These are phyloP conservation scores for Malus hybrid DNA, from an alignment of 331 rosid genomes.

Conservation along the genomic window DNA sequence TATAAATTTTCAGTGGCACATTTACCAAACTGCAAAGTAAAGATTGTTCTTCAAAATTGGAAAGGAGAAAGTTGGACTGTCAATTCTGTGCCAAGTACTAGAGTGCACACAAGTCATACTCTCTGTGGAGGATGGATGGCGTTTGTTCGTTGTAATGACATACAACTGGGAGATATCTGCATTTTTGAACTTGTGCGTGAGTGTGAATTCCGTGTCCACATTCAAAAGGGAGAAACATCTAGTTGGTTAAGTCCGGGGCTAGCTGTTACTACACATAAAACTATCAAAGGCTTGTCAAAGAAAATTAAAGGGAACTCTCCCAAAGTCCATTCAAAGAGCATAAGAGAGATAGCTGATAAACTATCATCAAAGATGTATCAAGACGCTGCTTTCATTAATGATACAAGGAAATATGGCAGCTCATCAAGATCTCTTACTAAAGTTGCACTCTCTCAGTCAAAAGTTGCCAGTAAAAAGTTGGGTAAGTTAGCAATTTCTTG, in stretches of 20 bases:
- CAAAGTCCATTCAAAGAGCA: conserved; percentile 31
- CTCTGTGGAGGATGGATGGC: conserved; percentile 99
- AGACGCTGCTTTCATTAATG: conserved; percentile 44
- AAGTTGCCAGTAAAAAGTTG: conserved; percentile 45
- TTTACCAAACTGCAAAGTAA: conserved; percentile 76
- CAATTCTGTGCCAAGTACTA: conserved; percentile 84
- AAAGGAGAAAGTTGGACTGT: conserved; percentile 89
- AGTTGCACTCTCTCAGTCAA: conserved; percentile 47
- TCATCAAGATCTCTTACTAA: conserved; percentile 42
- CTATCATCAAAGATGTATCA: conserved; percentile 39
- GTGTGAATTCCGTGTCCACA: conserved; percentile 71
- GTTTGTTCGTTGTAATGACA: conserved; percentile 77
- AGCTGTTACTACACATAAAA: conserved; percentile 30
- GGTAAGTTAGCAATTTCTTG: conserved; percentile 46
- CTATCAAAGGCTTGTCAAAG: conserved; percentile 41
- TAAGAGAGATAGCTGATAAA: conserved; percentile 43
- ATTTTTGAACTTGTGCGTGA: conserved; percentile 73
- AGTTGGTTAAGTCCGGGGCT: conserved; percentile 34
- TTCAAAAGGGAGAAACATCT: conserved; percentile 47
- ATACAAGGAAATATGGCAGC: conserved; percentile 44
- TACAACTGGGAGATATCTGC: conserved; percentile 79
- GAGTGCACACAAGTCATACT: conserved; percentile 93
- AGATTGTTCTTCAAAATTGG: conserved; percentile 72
- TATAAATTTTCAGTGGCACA: conserved; percentile 82
- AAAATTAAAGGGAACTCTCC: conserved; percentile 43